Base-by-base conservation (phyloP, 495 filamentous ascomycete genomes). In the Xylaria flabelliformis region DNA sequence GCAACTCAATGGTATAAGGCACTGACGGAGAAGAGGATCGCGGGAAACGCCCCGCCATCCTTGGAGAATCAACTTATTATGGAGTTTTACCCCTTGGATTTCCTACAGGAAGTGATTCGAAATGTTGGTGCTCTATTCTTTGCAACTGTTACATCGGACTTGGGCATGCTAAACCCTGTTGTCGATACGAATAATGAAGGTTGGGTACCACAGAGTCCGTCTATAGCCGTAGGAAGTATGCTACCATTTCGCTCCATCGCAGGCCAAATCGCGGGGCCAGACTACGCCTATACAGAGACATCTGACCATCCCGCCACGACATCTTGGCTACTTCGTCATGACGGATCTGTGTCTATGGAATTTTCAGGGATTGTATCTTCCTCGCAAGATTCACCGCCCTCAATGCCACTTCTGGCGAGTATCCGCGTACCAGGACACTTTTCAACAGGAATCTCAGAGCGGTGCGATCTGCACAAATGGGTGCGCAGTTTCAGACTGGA, bases 1-100 rank as follows among this genome's bases (percentile, higher is more conserved):
- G 21, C 50, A 8, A 53, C 50, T n/a, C 50, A 21, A n/a, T 53
- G 50, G 50, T 53, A 53, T 9, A 21, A n/a, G n/a, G n/a, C n/a
- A 24, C 21, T 53, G 5, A n/a, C 6, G 21, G 7, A 53, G 0
- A n/a, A 24, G 19, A 53, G 0, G 50, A 24, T 53, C 15, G 13
- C 13, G 4, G 42, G 4, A 46, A 46, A 46, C 5, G 6, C n/a
- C 50, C 7, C 50, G n/a, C 7, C 50, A 7, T 19, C 50, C 6
- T 19, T n/a, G n/a, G 5, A 53, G 19, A n/a, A 53, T 53, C 19
- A 26, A 53, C 50, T 53, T 12, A 24, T 53, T 24, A n/a, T 21
- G 19, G 50, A 53, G 50, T 24, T n/a, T n/a, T 53, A 53, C 50
- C 50, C 50, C 50, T n/a, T 53, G n/a, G 50, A 53, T 9, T 53